Percentiles rank a stretch among this genome's conserved stretches.
Conservation (phyloP, 2,329 filamentous ascomycete genomes). For the Pseudogymnoascus sp. region DNA sequence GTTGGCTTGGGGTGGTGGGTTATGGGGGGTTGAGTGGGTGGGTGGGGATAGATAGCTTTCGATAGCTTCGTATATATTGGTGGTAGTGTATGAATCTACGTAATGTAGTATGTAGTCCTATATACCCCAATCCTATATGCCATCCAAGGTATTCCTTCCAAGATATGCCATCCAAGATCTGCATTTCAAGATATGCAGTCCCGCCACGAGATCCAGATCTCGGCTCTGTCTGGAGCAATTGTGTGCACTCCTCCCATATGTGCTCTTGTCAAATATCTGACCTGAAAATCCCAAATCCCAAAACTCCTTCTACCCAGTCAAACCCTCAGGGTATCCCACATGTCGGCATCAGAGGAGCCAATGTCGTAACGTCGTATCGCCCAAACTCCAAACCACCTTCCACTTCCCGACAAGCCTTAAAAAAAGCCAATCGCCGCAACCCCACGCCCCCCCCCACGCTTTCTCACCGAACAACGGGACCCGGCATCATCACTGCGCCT, state of each 20-base stretch:
- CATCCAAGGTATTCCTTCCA: neutral
- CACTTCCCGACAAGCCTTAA: neutral
- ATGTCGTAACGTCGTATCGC: conserved; percentile 6
- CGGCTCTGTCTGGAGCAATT: neutral
- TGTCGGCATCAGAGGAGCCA: conserved; percentile 1
- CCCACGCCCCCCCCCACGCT: neutral
- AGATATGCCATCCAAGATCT: neutral
- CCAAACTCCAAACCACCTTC: neutral
- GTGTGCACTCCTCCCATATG: neutral
- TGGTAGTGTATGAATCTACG: neutral
- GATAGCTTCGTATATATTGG: neutral
- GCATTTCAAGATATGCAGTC: neutral
- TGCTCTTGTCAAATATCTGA: neutral
- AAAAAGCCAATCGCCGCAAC: neutral
- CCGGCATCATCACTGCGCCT: neutral
- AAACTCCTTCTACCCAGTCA: neutral
- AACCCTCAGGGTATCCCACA: neutral
- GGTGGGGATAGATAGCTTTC: neutral
- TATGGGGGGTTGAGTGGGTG: neutral
- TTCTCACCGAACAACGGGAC: neutral
- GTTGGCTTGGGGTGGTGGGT: neutral
- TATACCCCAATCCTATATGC: neutral
- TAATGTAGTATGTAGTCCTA: neutral
- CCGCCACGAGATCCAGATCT: neutral
- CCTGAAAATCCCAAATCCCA: neutral